Evolutionary conservation across 208 protist genomes (phyloP), one percentile per base, ranked within the genome.

Genomic region (Leishmania gerbilli): DNA sequence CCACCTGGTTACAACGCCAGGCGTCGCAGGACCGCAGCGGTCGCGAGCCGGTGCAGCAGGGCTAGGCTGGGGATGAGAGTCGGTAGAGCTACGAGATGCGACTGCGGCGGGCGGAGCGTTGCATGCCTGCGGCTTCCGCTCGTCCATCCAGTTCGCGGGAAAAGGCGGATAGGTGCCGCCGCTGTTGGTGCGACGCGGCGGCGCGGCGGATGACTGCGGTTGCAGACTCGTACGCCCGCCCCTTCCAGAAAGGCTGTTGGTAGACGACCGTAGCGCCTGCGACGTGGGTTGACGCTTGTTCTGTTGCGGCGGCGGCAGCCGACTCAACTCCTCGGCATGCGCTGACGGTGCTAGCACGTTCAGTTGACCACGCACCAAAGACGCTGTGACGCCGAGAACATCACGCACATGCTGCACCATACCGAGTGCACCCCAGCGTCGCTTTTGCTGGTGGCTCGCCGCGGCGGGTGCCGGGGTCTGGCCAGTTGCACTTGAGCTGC

Each of bases 381-480:
- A 93, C 19, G 88, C 86, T 7, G 90, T 92, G n/a, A 90, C 89
- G 62, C 80, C 84, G 51, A 96, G 76, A 51, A 94, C 89, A 55
- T 96, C 91, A 7, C 88, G 82, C 31, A 92, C 88, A 37, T 87
- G 89, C 62, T 85, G 78, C 74, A 95, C 84, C 69, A 93, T 79
- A 11, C 78, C 82, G 45, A 86, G 71, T 13, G 82, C 78, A 0
- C 82, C 82, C 82, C 82, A 86, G 24, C 78, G 82, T 51, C 55
- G 71, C n/a, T 62, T 77, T 40, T 34, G 19, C 34, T 24, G 53
- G 11, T 55, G n/a, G 8, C 51, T 67, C 3, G 27, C 74, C 37
- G 74, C 49, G 37, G 49, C 21, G 21, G 21, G 31, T 9, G 56
- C 49, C 40, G 74, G n/a, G n/a, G 74, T 1, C 56, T n/a, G 56